phyloP scores from a whole-genome alignment of 2,329 filamentous ascomycete genomes.

The Leptosphaerulina australis region DNA sequence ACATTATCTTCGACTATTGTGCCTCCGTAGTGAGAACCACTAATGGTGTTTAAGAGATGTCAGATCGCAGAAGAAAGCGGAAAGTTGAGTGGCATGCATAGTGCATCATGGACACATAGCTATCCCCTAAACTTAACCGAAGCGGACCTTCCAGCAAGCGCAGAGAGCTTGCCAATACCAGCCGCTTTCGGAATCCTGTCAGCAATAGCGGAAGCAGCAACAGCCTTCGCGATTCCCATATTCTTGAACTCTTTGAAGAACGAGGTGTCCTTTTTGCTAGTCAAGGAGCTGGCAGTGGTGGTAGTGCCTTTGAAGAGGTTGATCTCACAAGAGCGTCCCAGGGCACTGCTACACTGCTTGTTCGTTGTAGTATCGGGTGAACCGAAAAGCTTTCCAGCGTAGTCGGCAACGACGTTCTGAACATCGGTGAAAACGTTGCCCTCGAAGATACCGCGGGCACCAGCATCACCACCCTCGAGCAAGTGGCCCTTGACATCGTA shows the following conservation, averaged over 20 bases:
- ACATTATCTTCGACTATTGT: no score
- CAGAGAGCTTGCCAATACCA: constrained; percentile 16
- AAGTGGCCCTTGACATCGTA: constrained; percentile 22
- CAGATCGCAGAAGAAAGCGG: no score
- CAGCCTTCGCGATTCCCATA: constrained; percentile 5
- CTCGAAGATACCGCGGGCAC: constrained; percentile 21
- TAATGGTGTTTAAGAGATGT: no score
- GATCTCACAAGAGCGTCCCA: constrained; percentile 13
- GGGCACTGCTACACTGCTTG: constrained; percentile 19
- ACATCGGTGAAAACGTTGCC: constrained; percentile 25
- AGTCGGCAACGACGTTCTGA: constrained; percentile 16
- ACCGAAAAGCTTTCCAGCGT: constrained; percentile 16
- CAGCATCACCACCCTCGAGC: constrained; percentile 18
- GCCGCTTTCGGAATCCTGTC: constrained; percentile 8
- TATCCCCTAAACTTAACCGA: constrained; percentile 14
- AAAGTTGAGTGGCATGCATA: no score
- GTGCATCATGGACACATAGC: no score
- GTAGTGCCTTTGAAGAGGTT: constrained; percentile 21
- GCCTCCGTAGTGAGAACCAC: no score
- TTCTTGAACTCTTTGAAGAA: constrained; percentile 18
- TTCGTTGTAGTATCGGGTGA: constrained; percentile 17
- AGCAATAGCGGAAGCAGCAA: constrained; percentile 3
- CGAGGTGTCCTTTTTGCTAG: constrained; percentile 12
- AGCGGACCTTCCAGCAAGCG: constrained; percentile 9
- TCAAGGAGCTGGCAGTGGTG: constrained; percentile 5